Evolutionary conservation across 2,329 filamentous ascomycete species (phyloP), one percentile per base, ranked within the genome.

Genomic region (Hansfordia pulvinata): DNA sequence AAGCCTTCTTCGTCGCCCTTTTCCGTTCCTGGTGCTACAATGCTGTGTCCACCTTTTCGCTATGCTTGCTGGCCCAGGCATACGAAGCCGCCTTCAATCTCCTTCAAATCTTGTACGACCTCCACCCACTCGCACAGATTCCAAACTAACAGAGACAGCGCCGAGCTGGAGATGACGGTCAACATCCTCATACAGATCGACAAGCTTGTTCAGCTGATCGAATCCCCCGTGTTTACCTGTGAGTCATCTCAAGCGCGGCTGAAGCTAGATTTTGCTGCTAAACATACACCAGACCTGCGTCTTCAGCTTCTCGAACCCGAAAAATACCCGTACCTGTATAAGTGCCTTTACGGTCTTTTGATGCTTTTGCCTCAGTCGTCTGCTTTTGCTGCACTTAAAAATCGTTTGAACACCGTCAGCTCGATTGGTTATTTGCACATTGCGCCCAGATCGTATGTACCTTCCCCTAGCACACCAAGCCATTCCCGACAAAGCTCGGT

Each of bases 1-100:
- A 98, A 59, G 80, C 79, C 3, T 85, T 98, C 48, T 98, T 98
- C 43, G 84, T 94, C 10, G 75, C 86, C 2, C 60, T 98, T 4
- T 98, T 98, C 54, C 75, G 84, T 30, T 93, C 88, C 4, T 98
- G 90, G 90, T 98, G 90, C 47, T 90, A 94, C 50, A 98, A 98
- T 44, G 86, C 90, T 3, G 92, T 98, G 5, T 88, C 90, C 6
- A 96, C 90, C 0, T 98, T 98, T 53, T 96, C 86, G 3, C 62
- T 98, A 4, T 98, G 90, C 46, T 64, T 98, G 17, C 73, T 98
- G 27, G 90, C 90, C 2, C 90, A 98, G 53, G 90, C 88, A 9
- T 98, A 98, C 47, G 90, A 98, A 48, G 92, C 96, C 48, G 90
- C 90, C 8, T 98, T 96, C 45, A 84, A 96, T 47, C 64, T 98